Percentiles rank a stretch among this genome's conserved stretches.
Evolutionary conservation across 345 rosid genomes (phyloP).

Genomic region (Eutrema yunnanense): DNA sequence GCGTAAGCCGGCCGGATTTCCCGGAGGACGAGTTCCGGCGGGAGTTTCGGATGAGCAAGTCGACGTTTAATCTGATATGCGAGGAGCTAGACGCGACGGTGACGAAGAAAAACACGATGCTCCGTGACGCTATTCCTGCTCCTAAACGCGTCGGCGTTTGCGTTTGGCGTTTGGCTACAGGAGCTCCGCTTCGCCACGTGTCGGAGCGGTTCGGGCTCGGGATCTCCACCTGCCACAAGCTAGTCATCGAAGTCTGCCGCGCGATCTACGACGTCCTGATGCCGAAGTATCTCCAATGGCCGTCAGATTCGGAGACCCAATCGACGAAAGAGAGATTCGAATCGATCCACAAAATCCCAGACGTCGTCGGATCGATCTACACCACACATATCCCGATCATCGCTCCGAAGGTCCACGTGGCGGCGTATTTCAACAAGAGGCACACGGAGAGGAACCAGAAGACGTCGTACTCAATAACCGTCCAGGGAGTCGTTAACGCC

Average conservation of each 20-base stretch:
- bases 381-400: constrained; percentile 78
- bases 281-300: constrained; percentile 72
- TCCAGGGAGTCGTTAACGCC: constrained; percentile 74
- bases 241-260: constrained; percentile 70
- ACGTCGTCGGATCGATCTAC: constrained; percentile 76
- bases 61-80: constrained; percentile 69
- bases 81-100: constrained; percentile 61
- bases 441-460: constrained; percentile 85
- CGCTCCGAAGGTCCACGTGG: constrained; percentile 68
- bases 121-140: constrained; percentile 87
- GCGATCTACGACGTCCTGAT: constrained; percentile 62
- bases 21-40: constrained; percentile 66
- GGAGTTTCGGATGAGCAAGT: constrained; percentile 72
- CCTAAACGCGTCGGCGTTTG: constrained; percentile 87
- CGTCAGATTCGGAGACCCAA: constrained; percentile 39
- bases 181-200: constrained; percentile 75
- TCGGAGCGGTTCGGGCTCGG: constrained; percentile 83
- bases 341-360: constrained; percentile 44
- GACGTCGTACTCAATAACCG: constrained; percentile 73
- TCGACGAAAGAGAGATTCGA: constrained; percentile 42
- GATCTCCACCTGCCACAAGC: constrained; percentile 83
- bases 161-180: constrained; percentile 80
- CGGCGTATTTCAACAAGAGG: constrained; percentile 67
- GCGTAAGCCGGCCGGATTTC: constrained; percentile 50
- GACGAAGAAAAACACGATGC: constrained; percentile 83